These are phyloP conservation scores for Plasmodium falciparum DNA, from an alignment of 169 alveolate genomes.

Conservation along the genomic window DNA sequence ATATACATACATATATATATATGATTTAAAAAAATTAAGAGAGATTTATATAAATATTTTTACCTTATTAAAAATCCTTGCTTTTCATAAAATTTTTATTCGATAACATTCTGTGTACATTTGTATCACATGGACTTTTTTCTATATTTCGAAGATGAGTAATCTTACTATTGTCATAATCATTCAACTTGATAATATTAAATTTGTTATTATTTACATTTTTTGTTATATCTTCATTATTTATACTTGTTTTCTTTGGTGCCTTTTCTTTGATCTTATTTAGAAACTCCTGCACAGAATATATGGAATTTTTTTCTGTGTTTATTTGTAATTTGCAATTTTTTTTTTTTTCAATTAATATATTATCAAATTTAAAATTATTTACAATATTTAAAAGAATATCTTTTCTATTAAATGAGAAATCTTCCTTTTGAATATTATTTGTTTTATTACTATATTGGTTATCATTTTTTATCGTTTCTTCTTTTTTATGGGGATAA, in stretches of 20 bases:
- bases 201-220: neutral
- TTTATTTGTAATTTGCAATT: conserved; percentile 20
- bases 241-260: conserved; percentile 2
- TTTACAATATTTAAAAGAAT: conserved; percentile 24
- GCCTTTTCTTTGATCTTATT: neutral
- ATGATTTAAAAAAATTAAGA: too few species aligned
- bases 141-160: neutral
- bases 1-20: too few species aligned
- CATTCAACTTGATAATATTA: neutral
- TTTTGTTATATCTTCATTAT: neutral
- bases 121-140: neutral
- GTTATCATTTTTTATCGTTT: neutral
- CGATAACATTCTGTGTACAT: neutral
- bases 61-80: too few species aligned
- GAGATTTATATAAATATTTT: too few species aligned
- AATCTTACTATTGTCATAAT: neutral
- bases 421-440: too few species aligned
- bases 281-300: neutral
- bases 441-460: conserved; percentile 29
- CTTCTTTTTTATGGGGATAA: neutral
- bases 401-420: conserved; percentile 10
- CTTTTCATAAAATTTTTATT: too few species aligned
- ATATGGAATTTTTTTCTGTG: neutral
- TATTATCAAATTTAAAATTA: conserved; percentile 47
- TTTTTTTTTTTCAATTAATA: conserved; percentile 46